Evolutionary conservation across 169 alveolate genomes (phyloP).

Genomic region (Plasmodium reichenowi): DNA sequence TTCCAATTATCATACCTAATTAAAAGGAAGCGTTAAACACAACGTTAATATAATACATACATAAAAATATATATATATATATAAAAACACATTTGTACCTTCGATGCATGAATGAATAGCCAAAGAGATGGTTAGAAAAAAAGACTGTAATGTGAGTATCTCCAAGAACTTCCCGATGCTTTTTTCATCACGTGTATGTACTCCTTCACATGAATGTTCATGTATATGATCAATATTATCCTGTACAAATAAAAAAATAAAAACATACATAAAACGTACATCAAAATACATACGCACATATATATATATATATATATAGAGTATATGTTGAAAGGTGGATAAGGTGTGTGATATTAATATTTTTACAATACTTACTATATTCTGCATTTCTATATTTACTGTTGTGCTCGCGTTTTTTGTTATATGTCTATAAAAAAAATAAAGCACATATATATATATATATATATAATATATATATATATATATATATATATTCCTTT

Average conservation of each 20-base stretch:
- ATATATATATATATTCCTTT: background rate
- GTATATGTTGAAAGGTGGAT: too few relatives aligned
- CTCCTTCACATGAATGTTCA: slow-evolving; percentile 37
- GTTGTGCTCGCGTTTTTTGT: too few relatives aligned
- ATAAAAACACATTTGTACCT: slow-evolving; percentile 12
- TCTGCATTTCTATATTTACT: too few relatives aligned
- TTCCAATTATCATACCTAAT: slow-evolving; percentile 71
- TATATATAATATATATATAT: background rate
- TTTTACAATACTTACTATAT: too few relatives aligned
- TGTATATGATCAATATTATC: slow-evolving; percentile 18
- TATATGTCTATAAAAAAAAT: background rate
- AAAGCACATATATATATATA: background rate
- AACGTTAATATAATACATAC: background rate
- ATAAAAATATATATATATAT: background rate
- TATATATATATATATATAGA: background rate
- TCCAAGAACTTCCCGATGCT: slow-evolving; percentile 13
- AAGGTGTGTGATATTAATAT: too few relatives aligned
- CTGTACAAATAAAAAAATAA: slow-evolving; percentile 34
- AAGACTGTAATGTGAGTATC: slow-evolving; percentile 50
- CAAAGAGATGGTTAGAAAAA: slow-evolving; percentile 50
- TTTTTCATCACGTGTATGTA: slow-evolving; percentile 2
- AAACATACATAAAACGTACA: background rate
- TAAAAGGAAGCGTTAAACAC: background rate
- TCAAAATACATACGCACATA: background rate
- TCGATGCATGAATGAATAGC: slow-evolving; percentile 74